phyloP scores from a whole-genome alignment of 163 green algal species.

The Volvox carteri region DNA sequence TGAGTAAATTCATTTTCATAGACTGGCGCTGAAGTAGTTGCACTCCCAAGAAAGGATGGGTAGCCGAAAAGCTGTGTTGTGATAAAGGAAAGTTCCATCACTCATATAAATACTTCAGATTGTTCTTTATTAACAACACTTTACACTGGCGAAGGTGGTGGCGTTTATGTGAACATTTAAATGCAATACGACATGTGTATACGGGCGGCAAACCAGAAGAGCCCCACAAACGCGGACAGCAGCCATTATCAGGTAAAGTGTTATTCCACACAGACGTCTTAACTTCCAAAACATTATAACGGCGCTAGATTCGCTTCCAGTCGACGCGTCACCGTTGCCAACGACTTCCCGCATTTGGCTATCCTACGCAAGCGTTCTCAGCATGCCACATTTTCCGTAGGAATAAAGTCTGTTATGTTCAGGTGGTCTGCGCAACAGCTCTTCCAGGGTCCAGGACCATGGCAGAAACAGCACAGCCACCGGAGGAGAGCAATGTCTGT shows the following conservation, averaged over 20 bases:
- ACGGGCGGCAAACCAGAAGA: not conserved
- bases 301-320: too few relatives aligned
- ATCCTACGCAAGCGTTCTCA: too few relatives aligned
- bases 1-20: not conserved
- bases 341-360: too few relatives aligned
- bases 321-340: too few relatives aligned
- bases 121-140: not conserved
- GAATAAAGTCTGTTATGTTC: not conserved
- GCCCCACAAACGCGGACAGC: too few relatives aligned
- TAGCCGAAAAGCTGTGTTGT: not conserved
- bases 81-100: not conserved
- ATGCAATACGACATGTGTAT: not conserved
- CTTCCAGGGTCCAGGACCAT: not conserved
- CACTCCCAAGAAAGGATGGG: not conserved
- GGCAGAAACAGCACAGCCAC: not conserved
- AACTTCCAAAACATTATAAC: too few relatives aligned
- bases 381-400: not conserved
- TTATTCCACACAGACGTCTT: too few relatives aligned
- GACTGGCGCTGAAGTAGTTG: not conserved
- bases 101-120: not conserved
- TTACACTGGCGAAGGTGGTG: not conserved
- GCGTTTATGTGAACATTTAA: not conserved
- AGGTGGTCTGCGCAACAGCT: not conserved
- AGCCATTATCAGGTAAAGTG: too few relatives aligned
- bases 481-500: conserved; percentile 60